Conservation (phyloP, 352 stramenopile species). For the Globisporangium paroecandrum region DNA sequence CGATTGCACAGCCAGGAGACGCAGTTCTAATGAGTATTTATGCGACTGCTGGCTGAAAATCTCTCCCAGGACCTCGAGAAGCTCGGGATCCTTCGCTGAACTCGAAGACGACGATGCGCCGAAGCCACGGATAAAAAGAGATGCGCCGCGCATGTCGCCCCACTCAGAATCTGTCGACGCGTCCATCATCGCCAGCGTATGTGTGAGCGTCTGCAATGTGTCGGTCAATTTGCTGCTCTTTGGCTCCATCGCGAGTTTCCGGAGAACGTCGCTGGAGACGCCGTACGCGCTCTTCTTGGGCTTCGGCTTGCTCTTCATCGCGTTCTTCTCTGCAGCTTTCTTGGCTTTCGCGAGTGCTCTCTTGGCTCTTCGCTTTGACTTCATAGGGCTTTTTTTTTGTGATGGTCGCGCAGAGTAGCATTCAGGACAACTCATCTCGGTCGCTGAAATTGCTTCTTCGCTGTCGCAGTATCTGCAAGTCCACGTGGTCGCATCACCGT, state of each 20-base stretch:
- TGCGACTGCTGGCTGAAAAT: slow-evolving; percentile 44
- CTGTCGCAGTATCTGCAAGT: slow-evolving; percentile 30
- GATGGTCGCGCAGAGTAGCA: slow-evolving; percentile 32
- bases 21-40: slow-evolving; percentile 41
- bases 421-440: slow-evolving; percentile 29
- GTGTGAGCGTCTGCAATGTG: slow-evolving; percentile 73
- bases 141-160: slow-evolving; percentile 43
- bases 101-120: slow-evolving; percentile 23
- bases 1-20: slow-evolving; percentile 67
- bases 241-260: slow-evolving; percentile 48
- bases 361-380: slow-evolving; percentile 26
- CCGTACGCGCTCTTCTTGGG: slow-evolving; percentile 55
- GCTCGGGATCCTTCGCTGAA: slow-evolving; percentile 54
- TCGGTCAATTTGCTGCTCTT: slow-evolving; percentile 51
- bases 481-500: slow-evolving; percentile 25
- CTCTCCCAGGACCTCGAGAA: slow-evolving; percentile 46
- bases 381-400: slow-evolving; percentile 22
- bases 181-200: slow-evolving; percentile 85
- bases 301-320: slow-evolving; percentile 28
- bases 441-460: slow-evolving; percentile 13
- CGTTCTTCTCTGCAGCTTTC: slow-evolving; percentile 24
- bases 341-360: slow-evolving; percentile 10
- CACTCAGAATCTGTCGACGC: slow-evolving; percentile 73
- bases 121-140: slow-evolving; percentile 62
- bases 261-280: slow-evolving; percentile 59